phyloP scores from a whole-genome alignment of 306 rosid species.

The Dicorynia guianensis region DNA sequence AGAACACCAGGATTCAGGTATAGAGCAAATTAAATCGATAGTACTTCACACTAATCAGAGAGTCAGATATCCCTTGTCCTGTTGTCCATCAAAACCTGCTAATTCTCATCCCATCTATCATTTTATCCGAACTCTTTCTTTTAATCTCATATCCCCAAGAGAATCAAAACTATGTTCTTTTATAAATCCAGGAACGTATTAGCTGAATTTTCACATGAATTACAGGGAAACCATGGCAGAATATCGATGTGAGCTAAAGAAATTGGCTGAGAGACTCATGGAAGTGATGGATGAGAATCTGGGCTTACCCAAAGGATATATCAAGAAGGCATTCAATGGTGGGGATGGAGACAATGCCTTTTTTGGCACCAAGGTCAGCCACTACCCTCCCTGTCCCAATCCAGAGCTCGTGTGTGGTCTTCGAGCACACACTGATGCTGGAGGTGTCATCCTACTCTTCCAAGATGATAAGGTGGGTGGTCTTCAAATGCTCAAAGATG shows the following conservation, averaged over 20 bases:
- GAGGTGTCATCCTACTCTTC: constrained; percentile 89
- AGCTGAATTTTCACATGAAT: constrained; percentile 32
- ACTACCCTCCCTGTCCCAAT: constrained; percentile 91
- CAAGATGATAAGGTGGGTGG: constrained; percentile 94
- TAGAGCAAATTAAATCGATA: constrained; percentile 19
- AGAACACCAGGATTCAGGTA: constrained; percentile 82
- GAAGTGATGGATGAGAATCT: constrained; percentile 95
- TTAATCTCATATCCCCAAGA: constrained; percentile 13
- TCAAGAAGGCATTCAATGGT: constrained; percentile 74
- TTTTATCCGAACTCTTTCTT: constrained; percentile 12
- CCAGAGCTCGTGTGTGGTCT: constrained; percentile 89
- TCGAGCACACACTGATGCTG: constrained; percentile 96
- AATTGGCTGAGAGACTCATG: constrained; percentile 71
- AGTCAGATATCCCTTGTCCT: constrained; percentile 9
- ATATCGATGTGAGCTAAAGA: constrained; percentile 72
- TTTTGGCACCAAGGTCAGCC: constrained; percentile 98
- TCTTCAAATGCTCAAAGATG: constrained; percentile 94
- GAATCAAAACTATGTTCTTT: neutral
- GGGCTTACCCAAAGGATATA: constrained; percentile 72
- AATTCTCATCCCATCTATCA: constrained; percentile 24
- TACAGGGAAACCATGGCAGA: constrained; percentile 87
- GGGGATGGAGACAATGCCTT: constrained; percentile 71
- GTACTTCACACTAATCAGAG: neutral
- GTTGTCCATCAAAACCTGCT: neutral
- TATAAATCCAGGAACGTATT: constrained; percentile 11